A percentile compares a stretch with the other conserved stretches of the same genome.
These are phyloP conservation scores for Secale cereale DNA, from an alignment of 176 grass and related monocot genomes.

Conservation along the genomic window DNA sequence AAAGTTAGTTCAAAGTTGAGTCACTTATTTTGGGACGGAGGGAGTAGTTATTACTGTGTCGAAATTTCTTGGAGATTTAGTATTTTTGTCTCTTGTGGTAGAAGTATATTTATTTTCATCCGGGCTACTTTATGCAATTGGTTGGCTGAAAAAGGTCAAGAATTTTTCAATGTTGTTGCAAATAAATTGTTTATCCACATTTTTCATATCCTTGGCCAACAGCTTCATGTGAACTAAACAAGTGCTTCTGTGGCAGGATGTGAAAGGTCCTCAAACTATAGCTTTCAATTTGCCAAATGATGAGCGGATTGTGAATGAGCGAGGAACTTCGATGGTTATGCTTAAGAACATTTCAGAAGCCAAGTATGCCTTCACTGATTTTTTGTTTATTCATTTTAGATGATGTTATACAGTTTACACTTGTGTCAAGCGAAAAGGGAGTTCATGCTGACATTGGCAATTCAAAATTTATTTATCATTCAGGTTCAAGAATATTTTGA, in stretches of 20 bases:
- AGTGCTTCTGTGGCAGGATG: constrained; percentile 60
- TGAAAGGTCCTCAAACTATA: constrained; percentile 94
- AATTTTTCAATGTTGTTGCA: background rate
- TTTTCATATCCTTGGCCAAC: background rate
- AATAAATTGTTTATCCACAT: background rate
- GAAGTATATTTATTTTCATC: background rate
- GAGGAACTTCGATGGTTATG: constrained; percentile 96
- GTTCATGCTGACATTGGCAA: background rate
- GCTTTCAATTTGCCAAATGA: constrained; percentile 99
- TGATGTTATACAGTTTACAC: background rate
- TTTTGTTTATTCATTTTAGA: background rate
- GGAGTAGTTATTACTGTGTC: background rate
- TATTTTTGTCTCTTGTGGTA: background rate
- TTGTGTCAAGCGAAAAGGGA: background rate
- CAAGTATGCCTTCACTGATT: constrained; percentile 55
- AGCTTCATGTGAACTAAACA: constrained; percentile 13
- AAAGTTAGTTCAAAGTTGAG: too few relatives aligned
- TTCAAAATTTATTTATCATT: constrained; percentile 24
- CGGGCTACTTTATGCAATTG: background rate
- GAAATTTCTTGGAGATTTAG: background rate
- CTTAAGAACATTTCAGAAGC: constrained; percentile 98
- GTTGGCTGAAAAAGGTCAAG: background rate
- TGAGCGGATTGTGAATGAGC: constrained; percentile 89
- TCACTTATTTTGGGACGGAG: too few relatives aligned
- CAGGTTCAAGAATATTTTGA: constrained; percentile 87